Evolutionary conservation across 257 asterid genomes (phyloP), one percentile per base, ranked within the genome.

Genomic region (Solanum virginianum): DNA sequence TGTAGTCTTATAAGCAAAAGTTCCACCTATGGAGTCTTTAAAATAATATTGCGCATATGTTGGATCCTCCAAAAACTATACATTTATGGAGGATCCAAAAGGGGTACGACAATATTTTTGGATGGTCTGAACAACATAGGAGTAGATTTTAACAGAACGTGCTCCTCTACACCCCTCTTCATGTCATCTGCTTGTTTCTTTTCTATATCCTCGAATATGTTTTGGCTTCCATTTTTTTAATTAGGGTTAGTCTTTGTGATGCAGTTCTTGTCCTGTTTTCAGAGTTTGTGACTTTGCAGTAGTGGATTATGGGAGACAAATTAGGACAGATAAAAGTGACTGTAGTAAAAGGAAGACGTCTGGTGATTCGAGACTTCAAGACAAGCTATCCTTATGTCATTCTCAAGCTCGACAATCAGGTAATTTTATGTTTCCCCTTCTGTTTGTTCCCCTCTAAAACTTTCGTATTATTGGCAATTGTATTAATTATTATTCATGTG

Each of bases 381-480:
- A 88, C 88, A 57, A 90, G 93, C 81, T 91, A 90, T 74, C 93
- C 93, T 71, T 90, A 90, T 81, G 92, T 90, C 60, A 43, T 90
- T 85, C 88, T 89, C 85, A 89, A 86, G 89, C 88, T 89, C 4
- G 92, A 92, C 14, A 71, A 85, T 85, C 92, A 90, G 90, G 92
- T 87, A 14, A 9, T 13, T 87, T 6, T 59, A 17, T 72, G 68
- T 65, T 86, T 24, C 7, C 29, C 84, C 11, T 17, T 47, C 53
- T 69, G 9, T 4, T 13, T 11, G 45, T 20, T 65, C 32, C 18
- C 41, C 43, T 43, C 20, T 66, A 0, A 63, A 9, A 74, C 60
- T 47, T 74, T 74, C 22, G 8, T 74, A 68, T 15, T 3, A 5
- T 3, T 32, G 36, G 13, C 43, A 36, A 47, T 26, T 68, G 22